Evolutionary conservation across 2,329 filamentous ascomycete genomes (phyloP).

Genomic region (Mycosphaerella arachidis): DNA sequence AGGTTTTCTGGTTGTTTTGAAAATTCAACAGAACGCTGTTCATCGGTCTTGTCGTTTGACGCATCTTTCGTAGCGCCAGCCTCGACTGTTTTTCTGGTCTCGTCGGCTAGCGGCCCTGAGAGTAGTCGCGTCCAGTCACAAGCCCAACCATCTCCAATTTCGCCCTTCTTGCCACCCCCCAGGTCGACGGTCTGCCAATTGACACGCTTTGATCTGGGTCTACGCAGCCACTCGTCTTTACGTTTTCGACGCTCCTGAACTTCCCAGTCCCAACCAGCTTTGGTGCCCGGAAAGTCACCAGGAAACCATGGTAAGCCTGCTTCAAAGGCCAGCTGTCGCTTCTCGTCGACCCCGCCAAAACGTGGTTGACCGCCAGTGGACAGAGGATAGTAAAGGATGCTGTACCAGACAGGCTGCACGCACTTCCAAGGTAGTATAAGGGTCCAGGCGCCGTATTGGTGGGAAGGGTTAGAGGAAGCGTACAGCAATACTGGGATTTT

Average conservation of each 20-base stretch:
- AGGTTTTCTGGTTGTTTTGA: neutral
- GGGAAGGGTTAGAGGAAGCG: constrained; percentile 34
- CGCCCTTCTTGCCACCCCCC: constrained; percentile 69
- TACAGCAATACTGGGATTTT: constrained; percentile 72
- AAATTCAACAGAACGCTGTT: neutral
- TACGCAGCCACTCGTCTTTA: constrained; percentile 65
- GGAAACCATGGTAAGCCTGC: constrained; percentile 77
- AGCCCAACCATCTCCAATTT: constrained; percentile 74
- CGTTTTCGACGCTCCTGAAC: constrained; percentile 57
- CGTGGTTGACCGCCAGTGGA: constrained; percentile 74
- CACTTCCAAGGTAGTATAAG: constrained; percentile 87
- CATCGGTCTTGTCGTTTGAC: neutral
- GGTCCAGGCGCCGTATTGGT: constrained; percentile 67
- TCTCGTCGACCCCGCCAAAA: constrained; percentile 77
- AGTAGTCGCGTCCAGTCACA: constrained; percentile 80
- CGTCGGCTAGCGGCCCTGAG: constrained; percentile 5
- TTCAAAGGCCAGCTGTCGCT: constrained; percentile 77
- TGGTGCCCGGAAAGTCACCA: constrained; percentile 73
- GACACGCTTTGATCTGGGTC: constrained; percentile 75
- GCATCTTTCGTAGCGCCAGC: neutral
- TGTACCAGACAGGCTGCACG: constrained; percentile 79
- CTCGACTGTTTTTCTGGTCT: neutral
- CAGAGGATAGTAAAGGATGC: constrained; percentile 74
- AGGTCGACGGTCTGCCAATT: constrained; percentile 72
- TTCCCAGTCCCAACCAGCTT: constrained; percentile 76